These are phyloP conservation scores for Gossypium gossypioides DNA, from an alignment of 441 rosid species.

Conservation along the genomic window DNA sequence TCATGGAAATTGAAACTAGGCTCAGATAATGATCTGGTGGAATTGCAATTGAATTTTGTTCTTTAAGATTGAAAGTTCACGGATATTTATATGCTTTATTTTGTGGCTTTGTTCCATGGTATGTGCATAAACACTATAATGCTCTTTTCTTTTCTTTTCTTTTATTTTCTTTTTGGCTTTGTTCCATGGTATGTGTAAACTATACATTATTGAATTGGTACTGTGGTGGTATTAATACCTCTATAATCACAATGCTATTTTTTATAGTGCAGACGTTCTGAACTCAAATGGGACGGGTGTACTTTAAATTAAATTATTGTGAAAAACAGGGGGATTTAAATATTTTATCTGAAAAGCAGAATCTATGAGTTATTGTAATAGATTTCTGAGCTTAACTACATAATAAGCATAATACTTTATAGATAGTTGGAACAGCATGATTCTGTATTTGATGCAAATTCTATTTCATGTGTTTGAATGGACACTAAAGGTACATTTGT, in stretches of 20 bases:
- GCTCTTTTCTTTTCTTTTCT: not conserved
- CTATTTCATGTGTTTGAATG: not conserved
- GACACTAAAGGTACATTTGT: not conserved
- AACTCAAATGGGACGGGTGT: not conserved
- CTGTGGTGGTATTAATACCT: not conserved
- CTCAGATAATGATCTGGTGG: not conserved
- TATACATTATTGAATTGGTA: not conserved
- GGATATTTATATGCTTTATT: not conserved
- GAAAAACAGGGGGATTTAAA: not conserved
- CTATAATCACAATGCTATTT: not conserved
- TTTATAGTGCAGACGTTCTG: not conserved
- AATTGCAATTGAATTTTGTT: not conserved
- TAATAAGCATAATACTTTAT: not conserved
- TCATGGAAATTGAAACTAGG: not conserved
- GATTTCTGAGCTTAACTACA: constrained; percentile 1
- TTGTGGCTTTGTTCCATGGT: not conserved
- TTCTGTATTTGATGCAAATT: not conserved
- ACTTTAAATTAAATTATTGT: not conserved
- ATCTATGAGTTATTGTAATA: not conserved
- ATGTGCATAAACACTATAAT: not conserved
- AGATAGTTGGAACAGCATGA: not conserved
- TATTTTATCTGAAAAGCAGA: not conserved
- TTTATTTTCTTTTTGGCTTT: not conserved
- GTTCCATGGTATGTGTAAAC: not conserved
- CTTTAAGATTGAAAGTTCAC: not conserved